Evolutionary conservation across 2,329 filamentous ascomycete species (phyloP), one percentile per base, ranked within the genome.

Genomic region (Nannizziopsis barbatae): DNA sequence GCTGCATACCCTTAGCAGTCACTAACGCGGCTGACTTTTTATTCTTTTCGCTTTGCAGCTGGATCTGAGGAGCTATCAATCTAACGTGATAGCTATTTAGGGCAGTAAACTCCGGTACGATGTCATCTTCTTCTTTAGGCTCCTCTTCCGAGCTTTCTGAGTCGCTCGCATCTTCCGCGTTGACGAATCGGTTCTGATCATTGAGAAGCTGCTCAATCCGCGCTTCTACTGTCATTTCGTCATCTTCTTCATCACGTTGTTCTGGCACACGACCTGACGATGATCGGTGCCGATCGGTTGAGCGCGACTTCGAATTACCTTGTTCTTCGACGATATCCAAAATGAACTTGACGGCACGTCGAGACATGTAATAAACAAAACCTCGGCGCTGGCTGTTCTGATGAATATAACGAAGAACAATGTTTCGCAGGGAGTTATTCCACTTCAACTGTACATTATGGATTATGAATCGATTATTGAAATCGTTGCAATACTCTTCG

Each of bases 391-490:
- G 93, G 62, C 89, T 88, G 59, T 94, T 92, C 71, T 98, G 92
- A 62, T 98, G 92, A 54, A 92, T 93, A 64, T 98, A 98, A 18
- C 92, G 86, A 36, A 98, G 76, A 43, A 98, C 92, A 59, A 95
- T 95, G 61, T 98, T 96, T 51, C 92, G 81, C 33, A 98, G 70
- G 9, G 89, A 79, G 58, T 98, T 98, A 70, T 95, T 96, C 92
- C 92, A 98, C 66, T 98, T 98, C 50, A 98, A 72, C 60, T 98
- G 92, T 62, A 93, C 79, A 59, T 98, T 98, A 71, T 98, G 92
- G 45, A 98, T 84, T 57, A 96, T 90, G 70, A 98, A 98, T 1
- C 92, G 84, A 61, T 98, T 98, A 63, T 93, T 92, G 72, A 95
- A 98, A 62, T 96, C 89, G 64, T 85, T 95, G 42, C 86, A 82